Base-by-base conservation (phyloP, 257 asterid species). In the Knoxia roxburghii region DNA sequence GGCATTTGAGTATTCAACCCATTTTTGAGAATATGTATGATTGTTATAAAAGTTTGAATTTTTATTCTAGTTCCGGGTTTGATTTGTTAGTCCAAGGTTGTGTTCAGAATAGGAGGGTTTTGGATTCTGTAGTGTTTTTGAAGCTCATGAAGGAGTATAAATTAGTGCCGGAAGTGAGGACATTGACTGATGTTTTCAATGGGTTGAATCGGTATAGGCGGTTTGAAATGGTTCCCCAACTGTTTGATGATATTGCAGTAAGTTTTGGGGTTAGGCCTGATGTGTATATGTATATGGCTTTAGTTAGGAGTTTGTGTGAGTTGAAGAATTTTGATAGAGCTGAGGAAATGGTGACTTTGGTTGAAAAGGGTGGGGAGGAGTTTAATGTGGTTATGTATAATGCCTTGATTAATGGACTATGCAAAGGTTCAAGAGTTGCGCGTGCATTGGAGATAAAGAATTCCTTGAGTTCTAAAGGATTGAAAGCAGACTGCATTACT, bases 361-460 rank as follows among this genome's bases (percentile, higher is more conserved):
- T 79, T 15, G 97, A 88, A 79, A 68, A 61, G 56, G 79, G 72
- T 33, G 77, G 61, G 29, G 74, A 72, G 73, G 75, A 73, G 70
- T 52, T 85, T 81, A 88, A 79, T 71, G 83, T 90, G 29, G 90
- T 88, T 41, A 62, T 84, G 66, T 90, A 88, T 76, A 93, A 90
- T 68, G 86, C 86, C 69, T 75, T 93, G 84, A 93, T 93, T 80
- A 87, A 90, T 70, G 94, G 96, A 55, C 75, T 93, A n/a, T 93
- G 95, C 65, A 93, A 83, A 79, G 72, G 81, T 56, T 89, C 89
- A 59, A 81, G 85, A 68, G 85, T 72, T 10, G 72, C 61, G 66
- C 95, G 89, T 71, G 99, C 97, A 4, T 64, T 86, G 46, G 95
- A 88, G 71, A 75, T 86, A 7, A 93, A 88, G 87, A 79, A 79